Base-by-base conservation (phyloP, 331 rosid genomes). In the Rhamnella rubrinervis region DNA sequence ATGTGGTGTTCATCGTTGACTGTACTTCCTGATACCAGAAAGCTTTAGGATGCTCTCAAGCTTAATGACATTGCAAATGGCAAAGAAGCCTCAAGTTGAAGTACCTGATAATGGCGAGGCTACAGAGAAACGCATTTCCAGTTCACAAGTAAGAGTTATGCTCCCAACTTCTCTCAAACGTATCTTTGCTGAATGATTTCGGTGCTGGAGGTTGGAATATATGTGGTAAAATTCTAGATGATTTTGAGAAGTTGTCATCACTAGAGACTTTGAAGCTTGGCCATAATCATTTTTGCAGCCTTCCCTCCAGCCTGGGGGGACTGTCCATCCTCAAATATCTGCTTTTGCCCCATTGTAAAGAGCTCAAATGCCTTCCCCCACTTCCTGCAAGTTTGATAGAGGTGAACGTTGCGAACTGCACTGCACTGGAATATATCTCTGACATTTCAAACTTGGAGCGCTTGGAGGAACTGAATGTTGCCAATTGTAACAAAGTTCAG, bases 341-440 rank as follows among this genome's bases (percentile, higher is more conserved):
- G 59, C 0, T 4, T 5, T 66, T 87, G 66, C 28, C 68, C 19
- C 60, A 76, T 8, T 89, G 91, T 70, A 63, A 39, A 11, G 55
- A 81, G 51, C 83, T 89, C 64, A 70, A 46, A 61, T 76, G 83
- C 70, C 77, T 90, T 15, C 96, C 96, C 26, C 62, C 80, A 37
- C 89, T 85, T 83, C 91, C 96, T 62, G 76, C 96, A 13, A 83
- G 89, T 73, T 74, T 89, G 85, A 12, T 61, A 26, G 25, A 20
- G 77, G 53, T 89, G 44, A 67, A 83, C 25, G 77, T 65, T 73
- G 82, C 84, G 28, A 71, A 85, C 72, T 87, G 91, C 35, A 73
- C 23, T 20, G 56, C 82, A 56, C 66, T 87, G 51, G 88, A 83
- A 66, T 77, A 55, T 23, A 66, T 85, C 7, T 67, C 74, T 8